Base-by-base conservation (phyloP, 495 filamentous ascomycete species). In the Neurospora intermedia region DNA sequence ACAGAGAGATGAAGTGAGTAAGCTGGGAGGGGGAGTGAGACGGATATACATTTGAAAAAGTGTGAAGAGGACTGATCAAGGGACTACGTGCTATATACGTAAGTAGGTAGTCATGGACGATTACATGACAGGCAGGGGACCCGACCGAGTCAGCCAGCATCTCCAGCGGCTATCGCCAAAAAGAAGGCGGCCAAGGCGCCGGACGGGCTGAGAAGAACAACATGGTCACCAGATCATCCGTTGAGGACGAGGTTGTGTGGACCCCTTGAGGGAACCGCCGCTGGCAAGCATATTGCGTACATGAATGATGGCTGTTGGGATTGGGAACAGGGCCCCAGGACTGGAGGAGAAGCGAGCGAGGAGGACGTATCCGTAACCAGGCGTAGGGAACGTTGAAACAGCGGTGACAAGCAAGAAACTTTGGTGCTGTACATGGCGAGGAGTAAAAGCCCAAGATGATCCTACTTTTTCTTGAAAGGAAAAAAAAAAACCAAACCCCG, bases 151-250 rank as follows among this genome's bases (percentile, higher is more conserved):
- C 23, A 66, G 54, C 54, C 54, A 66, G 54, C 54, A 66, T 66
- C 54, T 62, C 54, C 16, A 23, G 54, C 54, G 54, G 54, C 54
- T 66, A 66, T 66, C 54, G 27, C 27, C 54, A 66, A 70, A 74
- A 41, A 69, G 48, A 74, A 74, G 71, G 35, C 73, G 72, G 46
- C 72, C 74, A 73, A 77, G 75, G 76, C 71, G 71, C 76, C 35
- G 77, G 70, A 75, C 79, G 72, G 78, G 80, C 79, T 80, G 78
- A 77, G 75, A 76, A 69, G 45, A 72, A 74, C 23, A 66, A 74
- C 23, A 66, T 74, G 80, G 80, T 81, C 80, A 81, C 79, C 78
- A 70, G 80, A 76, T 81, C 79, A 80, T 74, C 76, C 79, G 78
- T 81, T 79, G 75, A 75, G 54, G 54, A 66, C 54, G 54, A 66